Evolutionary conservation across 176 grass and related monocot genomes (phyloP).

Genomic region (Typha latifolia): DNA sequence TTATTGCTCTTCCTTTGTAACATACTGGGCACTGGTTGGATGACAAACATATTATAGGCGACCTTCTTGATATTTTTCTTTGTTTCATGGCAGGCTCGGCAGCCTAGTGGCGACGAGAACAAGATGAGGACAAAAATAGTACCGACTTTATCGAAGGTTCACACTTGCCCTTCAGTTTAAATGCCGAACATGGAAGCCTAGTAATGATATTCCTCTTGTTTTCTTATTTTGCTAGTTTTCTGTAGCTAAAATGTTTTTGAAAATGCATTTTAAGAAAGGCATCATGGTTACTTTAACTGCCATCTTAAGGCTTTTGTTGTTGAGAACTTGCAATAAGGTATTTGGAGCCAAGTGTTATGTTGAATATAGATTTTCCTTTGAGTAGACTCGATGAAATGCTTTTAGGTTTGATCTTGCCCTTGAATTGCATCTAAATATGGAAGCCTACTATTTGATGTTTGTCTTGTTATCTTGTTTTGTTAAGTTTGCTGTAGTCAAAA

Average conservation of each 20-base stretch:
- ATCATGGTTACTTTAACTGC: too few relatives aligned
- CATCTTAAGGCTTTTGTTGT: too few relatives aligned
- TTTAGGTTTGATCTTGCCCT: not conserved
- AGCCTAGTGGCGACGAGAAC: not conserved
- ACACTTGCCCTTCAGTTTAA: too few relatives aligned
- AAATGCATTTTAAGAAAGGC: too few relatives aligned
- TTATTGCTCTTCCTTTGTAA: not conserved
- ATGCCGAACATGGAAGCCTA: not conserved
- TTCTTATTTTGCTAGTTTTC: not conserved
- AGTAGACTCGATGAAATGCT: too few relatives aligned
- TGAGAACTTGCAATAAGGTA: too few relatives aligned
- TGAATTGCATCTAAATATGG: not conserved
- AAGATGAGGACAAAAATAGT: not conserved
- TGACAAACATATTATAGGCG: too few relatives aligned
- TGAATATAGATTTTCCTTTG: too few relatives aligned
- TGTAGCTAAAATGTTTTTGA: too few relatives aligned
- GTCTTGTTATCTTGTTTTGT: not conserved
- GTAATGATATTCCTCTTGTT: not conserved
- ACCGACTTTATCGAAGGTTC: constrained; percentile 6
- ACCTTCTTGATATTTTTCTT: not conserved
- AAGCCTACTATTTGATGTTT: not conserved
- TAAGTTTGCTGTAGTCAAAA: too few relatives aligned
- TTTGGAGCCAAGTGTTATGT: too few relatives aligned
- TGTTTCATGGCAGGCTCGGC: not conserved
- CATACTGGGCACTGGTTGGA: not conserved